Percentiles rank a stretch among this genome's conserved stretches.
Evolutionary conservation across 805 yeast genomes (phyloP).

Genomic region (Saccharomycopsis microspora): DNA sequence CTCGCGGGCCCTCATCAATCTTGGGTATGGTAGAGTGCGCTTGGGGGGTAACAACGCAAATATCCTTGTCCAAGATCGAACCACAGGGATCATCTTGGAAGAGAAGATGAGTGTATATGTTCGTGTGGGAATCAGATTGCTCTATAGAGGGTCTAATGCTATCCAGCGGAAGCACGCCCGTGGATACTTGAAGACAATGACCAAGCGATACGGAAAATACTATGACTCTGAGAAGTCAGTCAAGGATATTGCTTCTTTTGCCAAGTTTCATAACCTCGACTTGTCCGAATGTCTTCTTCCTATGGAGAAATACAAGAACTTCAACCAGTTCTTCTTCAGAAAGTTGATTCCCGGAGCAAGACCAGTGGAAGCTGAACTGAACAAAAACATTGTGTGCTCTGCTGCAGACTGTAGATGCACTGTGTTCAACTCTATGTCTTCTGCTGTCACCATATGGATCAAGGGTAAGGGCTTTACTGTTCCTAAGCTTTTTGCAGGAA

Average conservation of each 20-base stretch:
- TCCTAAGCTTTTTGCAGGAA: conserved; percentile 42
- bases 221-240: conserved; percentile 65
- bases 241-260: conserved; percentile 60
- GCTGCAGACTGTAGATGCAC: conserved; percentile 87
- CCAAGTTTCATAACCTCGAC: conserved; percentile 74
- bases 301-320: conserved; percentile 44
- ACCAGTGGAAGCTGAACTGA: conserved; percentile 46
- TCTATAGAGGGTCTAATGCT: conserved; percentile 66
- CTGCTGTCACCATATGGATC: conserved; percentile 77
- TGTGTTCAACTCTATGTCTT: conserved; percentile 44
- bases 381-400: conserved; percentile 44
- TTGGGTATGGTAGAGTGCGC: conserved; percentile 80
- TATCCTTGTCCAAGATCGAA: conserved; percentile 85
- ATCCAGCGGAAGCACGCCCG: conserved; percentile 47
- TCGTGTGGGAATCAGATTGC: conserved; percentile 71
- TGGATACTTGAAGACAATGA: conserved; percentile 48
- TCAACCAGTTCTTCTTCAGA: conserved; percentile 86
- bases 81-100: conserved; percentile 80
- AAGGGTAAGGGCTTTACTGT: conserved; percentile 73
- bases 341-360: conserved; percentile 62
- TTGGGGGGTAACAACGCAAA: conserved; percentile 89
- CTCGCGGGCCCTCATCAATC: conserved; percentile 65
- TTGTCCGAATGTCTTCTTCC: conserved; percentile 49
- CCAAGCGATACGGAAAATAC: conserved; percentile 73
- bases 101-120: conserved; percentile 89